Base-by-base conservation (phyloP, 305 asterid species). In the Fraxinus nigra region DNA sequence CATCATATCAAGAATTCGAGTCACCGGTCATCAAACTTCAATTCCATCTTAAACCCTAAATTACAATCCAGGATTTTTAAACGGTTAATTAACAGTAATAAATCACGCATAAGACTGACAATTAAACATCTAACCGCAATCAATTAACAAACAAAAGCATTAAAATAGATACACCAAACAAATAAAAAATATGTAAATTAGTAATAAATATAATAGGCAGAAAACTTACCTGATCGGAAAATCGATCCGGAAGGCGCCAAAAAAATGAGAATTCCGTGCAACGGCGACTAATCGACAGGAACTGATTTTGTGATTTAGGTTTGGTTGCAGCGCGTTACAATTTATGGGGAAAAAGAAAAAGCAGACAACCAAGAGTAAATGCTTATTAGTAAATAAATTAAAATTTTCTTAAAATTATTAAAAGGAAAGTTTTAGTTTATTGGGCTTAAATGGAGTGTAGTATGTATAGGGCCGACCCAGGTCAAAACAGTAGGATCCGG, bases 221-320 rank as follows among this genome's bases (percentile, higher is more conserved):
- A 80, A 76, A 20, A 56, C 22, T 73, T 22, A 84, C 87, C 84
- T 78, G 80, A 77, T 84, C 82, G 34, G 75, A n/a, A n/a, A 20
- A 22, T 20, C 32, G 70, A 61, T 61, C 13, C 13, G 8, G 22
- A 35, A 77, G 22, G 4, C 72, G 22, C 11, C 75, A 8, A 37
- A 48, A n/a, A 14, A 34, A 34, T 13, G 35, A 77, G n/a, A 82
- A 35, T 72, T 54, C 22, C 14, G 65, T 65, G 38, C 16, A 73
- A 33, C 48, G 65, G 77, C 77, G 77, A 63, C 76, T 5, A 67
- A 48, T n/a, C 20, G 20, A 28, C 43, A 14, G 43, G 8, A 38
- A 81, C n/a, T 3, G 30, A 73, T 38, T 77, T 59, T 16, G 76
- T 54, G 65, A 61, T 81, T 72, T 70, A 80, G 82, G 81, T 80